Conservation (phyloP, 2,329 filamentous ascomycete genomes). For the Pseudopithomyces chartarum region DNA sequence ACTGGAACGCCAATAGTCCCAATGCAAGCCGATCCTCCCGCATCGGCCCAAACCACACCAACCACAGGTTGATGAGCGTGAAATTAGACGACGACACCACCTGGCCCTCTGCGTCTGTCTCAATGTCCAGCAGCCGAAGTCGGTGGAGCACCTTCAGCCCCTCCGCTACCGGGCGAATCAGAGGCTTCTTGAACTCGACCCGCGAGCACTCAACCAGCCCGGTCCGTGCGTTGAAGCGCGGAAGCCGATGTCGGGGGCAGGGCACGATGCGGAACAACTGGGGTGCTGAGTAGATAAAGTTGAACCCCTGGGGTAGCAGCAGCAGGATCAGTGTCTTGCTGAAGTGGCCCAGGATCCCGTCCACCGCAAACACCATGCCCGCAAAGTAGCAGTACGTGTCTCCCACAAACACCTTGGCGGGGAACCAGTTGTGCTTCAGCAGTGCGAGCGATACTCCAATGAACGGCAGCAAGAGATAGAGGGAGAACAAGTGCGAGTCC, state of each 20-base stretch:
- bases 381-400: constrained; percentile 99
- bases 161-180: constrained; percentile 65
- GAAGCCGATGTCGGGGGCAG: constrained; percentile 90
- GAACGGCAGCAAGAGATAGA: constrained; percentile 93
- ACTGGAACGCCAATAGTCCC: constrained; percentile 81
- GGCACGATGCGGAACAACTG: constrained; percentile 90
- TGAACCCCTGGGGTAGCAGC: constrained; percentile 92
- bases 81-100: constrained; percentile 86
- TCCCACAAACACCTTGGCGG: constrained; percentile 91
- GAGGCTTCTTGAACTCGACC: constrained; percentile 75
- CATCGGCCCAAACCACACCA: constrained; percentile 92
- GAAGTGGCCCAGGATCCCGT: constrained; percentile 96
- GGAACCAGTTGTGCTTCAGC: constrained; percentile 92
- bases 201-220: constrained; percentile 86
- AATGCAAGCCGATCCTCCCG: constrained; percentile 81
- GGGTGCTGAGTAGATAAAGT: constrained; percentile 91
- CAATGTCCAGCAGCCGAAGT: constrained; percentile 71
- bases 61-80: constrained; percentile 92
- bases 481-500: constrained; percentile 93
- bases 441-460: constrained; percentile 88
- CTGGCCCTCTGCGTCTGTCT: constrained; percentile 67
- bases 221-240: constrained; percentile 82
- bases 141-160: constrained; percentile 71
- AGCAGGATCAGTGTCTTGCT: constrained; percentile 93
- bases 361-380: constrained; percentile 97